Evolutionary conservation across 192 early-diverging fungal genomes (phyloP).

Genomic region (Paraglomus occultum): DNA sequence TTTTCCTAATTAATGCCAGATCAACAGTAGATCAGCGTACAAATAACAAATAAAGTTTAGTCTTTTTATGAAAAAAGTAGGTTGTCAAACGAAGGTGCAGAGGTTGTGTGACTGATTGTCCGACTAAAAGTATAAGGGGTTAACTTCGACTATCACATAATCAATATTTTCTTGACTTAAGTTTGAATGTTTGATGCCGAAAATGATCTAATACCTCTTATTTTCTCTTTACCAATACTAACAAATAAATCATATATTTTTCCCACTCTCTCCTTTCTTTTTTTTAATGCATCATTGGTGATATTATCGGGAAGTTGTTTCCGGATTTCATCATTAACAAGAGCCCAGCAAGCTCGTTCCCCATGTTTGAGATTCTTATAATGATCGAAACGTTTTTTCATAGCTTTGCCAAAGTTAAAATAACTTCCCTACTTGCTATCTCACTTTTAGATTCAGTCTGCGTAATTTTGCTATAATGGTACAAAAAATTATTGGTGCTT

Average conservation of each 20-base stretch:
- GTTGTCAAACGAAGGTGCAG: too few species aligned
- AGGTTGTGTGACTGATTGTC: too few species aligned
- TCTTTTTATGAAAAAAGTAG: too few species aligned
- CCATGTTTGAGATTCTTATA: slow-evolving; percentile 3
- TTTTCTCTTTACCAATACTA: slow-evolving; percentile 6
- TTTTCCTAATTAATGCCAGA: too few species aligned
- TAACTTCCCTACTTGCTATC: slow-evolving; percentile 1
- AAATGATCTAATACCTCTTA: slow-evolving; percentile 6
- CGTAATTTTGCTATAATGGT: slow-evolving; percentile 4
- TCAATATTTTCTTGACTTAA: slow-evolving; percentile 12
- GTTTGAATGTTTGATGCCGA: slow-evolving; percentile 3
- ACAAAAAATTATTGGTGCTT: slow-evolving; percentile 3
- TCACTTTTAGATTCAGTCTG: slow-evolving; percentile 6
- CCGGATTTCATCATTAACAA: slow-evolving; percentile 8
- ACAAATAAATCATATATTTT: slow-evolving; percentile 11
- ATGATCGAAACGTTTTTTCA: slow-evolving; percentile 6
- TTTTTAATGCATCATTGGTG: slow-evolving; percentile 4
- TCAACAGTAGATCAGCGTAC: too few species aligned
- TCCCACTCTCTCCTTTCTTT: slow-evolving; percentile 4
- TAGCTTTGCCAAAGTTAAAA: slow-evolving; percentile 2
- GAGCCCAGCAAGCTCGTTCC: neutral
- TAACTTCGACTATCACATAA: slow-evolving; percentile 8
- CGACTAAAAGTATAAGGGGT: too few species aligned
- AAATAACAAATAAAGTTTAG: too few species aligned
- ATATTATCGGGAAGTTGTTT: slow-evolving; percentile 6